phyloP scores from a whole-genome alignment of 108 stramenopile species.

The Skeletonema potamos region DNA sequence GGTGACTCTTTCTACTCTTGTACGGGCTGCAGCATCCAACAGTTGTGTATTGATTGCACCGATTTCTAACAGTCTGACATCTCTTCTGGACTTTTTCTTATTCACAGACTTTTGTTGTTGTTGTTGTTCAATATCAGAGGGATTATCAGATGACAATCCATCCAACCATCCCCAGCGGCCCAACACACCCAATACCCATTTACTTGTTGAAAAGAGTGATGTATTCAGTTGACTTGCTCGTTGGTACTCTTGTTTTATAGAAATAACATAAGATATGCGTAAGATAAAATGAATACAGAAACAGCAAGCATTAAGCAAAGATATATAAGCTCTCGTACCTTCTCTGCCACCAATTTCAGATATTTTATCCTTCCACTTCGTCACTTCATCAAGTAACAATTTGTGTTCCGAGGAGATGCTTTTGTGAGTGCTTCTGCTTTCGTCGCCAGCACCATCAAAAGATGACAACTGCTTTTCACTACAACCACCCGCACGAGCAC shows the following conservation, averaged over 20 bases:
- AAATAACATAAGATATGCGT: not conserved
- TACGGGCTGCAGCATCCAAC: constrained; percentile 65
- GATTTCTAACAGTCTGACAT: constrained; percentile 80
- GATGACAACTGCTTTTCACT: not conserved
- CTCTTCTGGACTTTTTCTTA: constrained; percentile 44
- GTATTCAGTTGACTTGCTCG: constrained; percentile 87
- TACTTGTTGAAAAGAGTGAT: constrained; percentile 77
- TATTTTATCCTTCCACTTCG: constrained; percentile 51
- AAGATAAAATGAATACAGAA: not conserved
- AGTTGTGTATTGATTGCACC: constrained; percentile 96
- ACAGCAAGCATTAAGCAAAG: not conserved
- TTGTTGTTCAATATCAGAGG: constrained; percentile 4
- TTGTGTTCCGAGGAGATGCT: not conserved
- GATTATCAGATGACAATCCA: constrained; percentile 40
- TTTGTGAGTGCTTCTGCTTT: not conserved
- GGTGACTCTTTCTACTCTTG: constrained; percentile 26
- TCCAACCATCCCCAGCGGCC: constrained; percentile 73
- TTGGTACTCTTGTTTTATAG: constrained; percentile 61
- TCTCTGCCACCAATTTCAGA: constrained; percentile 67
- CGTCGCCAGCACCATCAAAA: constrained; percentile 25
- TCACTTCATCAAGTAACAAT: constrained; percentile 32
- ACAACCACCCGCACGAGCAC: constrained; percentile 15
- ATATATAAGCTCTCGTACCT: not conserved
- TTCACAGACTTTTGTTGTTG: constrained; percentile 7
- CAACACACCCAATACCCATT: constrained; percentile 84